These are phyloP conservation scores for Saccharomyces pastorianus DNA, from an alignment of 1,139 yeast species.

Conservation along the genomic window DNA sequence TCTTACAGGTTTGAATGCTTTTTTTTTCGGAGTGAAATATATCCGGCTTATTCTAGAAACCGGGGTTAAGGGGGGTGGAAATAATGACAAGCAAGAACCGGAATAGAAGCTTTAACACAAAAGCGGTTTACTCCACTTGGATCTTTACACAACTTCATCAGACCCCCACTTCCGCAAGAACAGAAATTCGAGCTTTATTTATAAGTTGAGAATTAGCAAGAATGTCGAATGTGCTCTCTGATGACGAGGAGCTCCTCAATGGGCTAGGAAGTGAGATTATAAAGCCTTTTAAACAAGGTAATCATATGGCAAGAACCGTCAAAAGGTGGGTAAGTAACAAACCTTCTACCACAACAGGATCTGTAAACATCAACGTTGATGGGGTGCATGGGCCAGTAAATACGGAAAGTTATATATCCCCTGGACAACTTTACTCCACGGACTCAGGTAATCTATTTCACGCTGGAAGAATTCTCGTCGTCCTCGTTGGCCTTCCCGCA, in stretches of 20 bases:
- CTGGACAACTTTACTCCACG: slow-evolving; percentile 86
- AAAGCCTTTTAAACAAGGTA: slow-evolving; percentile 31
- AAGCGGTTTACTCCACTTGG: background rate
- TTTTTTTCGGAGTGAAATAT: background rate
- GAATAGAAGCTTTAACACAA: background rate
- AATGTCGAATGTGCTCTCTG: slow-evolving; percentile 31
- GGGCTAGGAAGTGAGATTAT: slow-evolving; percentile 16
- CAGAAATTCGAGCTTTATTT: background rate
- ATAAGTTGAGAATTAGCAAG: background rate
- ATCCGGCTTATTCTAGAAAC: background rate
- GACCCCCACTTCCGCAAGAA: background rate
- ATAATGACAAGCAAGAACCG: background rate
- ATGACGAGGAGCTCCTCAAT: slow-evolving; percentile 26
- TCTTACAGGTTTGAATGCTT: too few relatives aligned
- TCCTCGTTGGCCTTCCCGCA: slow-evolving; percentile 90
- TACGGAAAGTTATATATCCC: slow-evolving; percentile 40
- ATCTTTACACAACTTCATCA: too few relatives aligned
- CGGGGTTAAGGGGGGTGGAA: background rate
- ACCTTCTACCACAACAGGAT: slow-evolving; percentile 7
- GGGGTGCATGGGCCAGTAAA: slow-evolving; percentile 34
- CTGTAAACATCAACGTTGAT: slow-evolving; percentile 15
- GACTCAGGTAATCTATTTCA: slow-evolving; percentile 87
- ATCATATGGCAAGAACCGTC: slow-evolving; percentile 43
- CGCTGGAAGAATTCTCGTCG: slow-evolving; percentile 89
- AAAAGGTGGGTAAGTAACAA: slow-evolving; percentile 37